Percentiles rank a stretch among this genome's conserved stretches.
phyloP scores from a whole-genome alignment of 495 filamentous ascomycete genomes.

The Emericellopsis terricola region DNA sequence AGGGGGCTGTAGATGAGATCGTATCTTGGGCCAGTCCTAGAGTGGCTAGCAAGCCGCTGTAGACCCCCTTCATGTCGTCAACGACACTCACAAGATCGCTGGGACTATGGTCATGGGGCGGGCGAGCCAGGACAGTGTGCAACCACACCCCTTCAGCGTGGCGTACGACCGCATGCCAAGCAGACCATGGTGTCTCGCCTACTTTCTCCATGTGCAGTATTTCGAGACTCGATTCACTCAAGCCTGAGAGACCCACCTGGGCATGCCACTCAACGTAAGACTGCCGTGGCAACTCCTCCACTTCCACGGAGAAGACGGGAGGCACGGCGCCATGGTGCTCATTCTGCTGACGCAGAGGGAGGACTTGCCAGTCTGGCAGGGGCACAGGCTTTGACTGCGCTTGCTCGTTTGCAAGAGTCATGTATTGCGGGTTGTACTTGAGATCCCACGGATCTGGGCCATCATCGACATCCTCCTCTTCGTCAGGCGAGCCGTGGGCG shows the following conservation, averaged over 20 bases:
- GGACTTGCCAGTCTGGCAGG: slow-evolving; percentile 17
- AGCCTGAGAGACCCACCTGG: slow-evolving; percentile 11
- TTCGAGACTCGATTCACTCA: slow-evolving; percentile 2
- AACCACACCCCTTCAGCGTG: no score
- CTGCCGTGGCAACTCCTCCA: slow-evolving; percentile 48
- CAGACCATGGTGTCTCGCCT: no score
- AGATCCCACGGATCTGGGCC: slow-evolving; percentile 59
- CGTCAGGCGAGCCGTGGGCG: slow-evolving; percentile 12
- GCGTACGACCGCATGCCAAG: no score
- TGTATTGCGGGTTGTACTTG: slow-evolving; percentile 30
- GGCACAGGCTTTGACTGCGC: slow-evolving; percentile 4
- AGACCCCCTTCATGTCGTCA: no score
- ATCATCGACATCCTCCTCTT: slow-evolving; percentile 14
- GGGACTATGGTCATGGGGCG: no score
- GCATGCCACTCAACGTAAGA: slow-evolving; percentile 61
- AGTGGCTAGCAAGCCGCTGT: no score
- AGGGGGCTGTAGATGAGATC: no score
- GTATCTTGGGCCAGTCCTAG: no score
- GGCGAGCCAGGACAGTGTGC: no score
- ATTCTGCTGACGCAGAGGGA: slow-evolving; percentile 10
- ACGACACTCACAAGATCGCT: no score
- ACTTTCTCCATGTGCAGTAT: no score
- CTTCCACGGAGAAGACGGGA: slow-evolving; percentile 54
- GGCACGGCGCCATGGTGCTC: slow-evolving; percentile 18
- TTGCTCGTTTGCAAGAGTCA: slow-evolving; percentile 9